These are phyloP conservation scores for Pelargonium citronellum DNA, from an alignment of 441 rosid species.

Conservation along the genomic window DNA sequence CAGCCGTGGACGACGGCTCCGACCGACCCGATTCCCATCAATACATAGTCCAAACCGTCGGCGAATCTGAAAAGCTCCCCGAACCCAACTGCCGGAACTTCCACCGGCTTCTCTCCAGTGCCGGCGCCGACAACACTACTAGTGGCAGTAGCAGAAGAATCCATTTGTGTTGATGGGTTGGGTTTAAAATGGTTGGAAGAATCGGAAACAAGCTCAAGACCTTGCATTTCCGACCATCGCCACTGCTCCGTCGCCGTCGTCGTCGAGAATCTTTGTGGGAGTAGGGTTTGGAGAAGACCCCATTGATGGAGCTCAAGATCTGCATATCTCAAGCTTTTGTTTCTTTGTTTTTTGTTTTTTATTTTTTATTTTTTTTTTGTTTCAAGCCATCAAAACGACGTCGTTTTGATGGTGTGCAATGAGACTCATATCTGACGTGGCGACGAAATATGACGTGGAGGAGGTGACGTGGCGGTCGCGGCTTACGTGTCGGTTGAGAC, in stretches of 20 bases:
- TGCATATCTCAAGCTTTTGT: too few species aligned
- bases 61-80: constrained; percentile 92
- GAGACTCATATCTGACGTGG: too few species aligned
- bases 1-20: constrained; percentile 97
- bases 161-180: constrained; percentile 22
- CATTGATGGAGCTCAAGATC: too few species aligned
- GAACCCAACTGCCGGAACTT: constrained; percentile 59
- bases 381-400: too few species aligned
- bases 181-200: constrained; percentile 34
- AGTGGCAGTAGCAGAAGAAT: constrained; percentile 10
- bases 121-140: constrained; percentile 7
- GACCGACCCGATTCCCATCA: constrained; percentile 93
- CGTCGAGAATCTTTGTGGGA: too few species aligned
- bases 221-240: constrained; percentile 99
- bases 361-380: too few species aligned
- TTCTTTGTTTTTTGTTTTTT: too few species aligned
- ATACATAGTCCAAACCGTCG: constrained; percentile 78
- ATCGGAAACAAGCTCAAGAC: constrained; percentile 75
- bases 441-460: too few species aligned
- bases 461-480: too few species aligned
- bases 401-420: too few species aligned
- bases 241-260: constrained; percentile 49
- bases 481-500: too few species aligned
- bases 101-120: constrained; percentile 42
- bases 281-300: too few species aligned